These are phyloP conservation scores for Phaseolus coccineus DNA, from an alignment of 331 rosid genomes.

Conservation along the genomic window DNA sequence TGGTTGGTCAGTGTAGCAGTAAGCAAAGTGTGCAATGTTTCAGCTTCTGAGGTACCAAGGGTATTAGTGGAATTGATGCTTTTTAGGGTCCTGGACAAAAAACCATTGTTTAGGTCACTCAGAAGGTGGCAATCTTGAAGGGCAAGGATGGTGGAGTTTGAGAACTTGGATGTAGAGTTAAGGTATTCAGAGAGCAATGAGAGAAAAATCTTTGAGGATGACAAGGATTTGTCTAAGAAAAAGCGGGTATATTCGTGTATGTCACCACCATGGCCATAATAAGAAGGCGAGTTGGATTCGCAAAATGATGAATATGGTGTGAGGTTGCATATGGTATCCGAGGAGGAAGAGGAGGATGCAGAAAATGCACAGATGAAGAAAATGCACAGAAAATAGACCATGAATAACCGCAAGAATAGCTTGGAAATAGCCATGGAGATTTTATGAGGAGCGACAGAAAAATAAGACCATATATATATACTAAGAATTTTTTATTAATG, in stretches of 20 bases:
- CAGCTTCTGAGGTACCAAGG: not conserved
- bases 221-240: conserved; percentile 18
- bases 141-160: conserved; percentile 7
- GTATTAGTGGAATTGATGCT: conserved; percentile 40
- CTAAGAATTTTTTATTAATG: too few species aligned
- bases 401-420: conserved; percentile 5
- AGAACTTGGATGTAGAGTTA: not conserved
- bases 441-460: not conserved
- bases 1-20: conserved; percentile 48
- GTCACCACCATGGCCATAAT: not conserved
- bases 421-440: conserved; percentile 32
- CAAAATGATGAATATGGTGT: conserved; percentile 49
- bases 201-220: conserved; percentile 7
- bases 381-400: not conserved
- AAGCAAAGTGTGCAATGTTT: conserved; percentile 18
- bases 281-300: conserved; percentile 35
- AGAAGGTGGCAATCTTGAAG: conserved; percentile 37
- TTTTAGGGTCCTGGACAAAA: not conserved
- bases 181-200: conserved; percentile 9
- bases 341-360: not conserved
- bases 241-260: conserved; percentile 15
- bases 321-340: conserved; percentile 36
- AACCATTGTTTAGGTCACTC: not conserved
- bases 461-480: too few species aligned
- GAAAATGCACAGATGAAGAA: conserved; percentile 22